Evolutionary conservation across 306 rosid genomes (phyloP), one percentile per base, ranked within the genome.

Genomic region (Erythrophleum fordii): DNA sequence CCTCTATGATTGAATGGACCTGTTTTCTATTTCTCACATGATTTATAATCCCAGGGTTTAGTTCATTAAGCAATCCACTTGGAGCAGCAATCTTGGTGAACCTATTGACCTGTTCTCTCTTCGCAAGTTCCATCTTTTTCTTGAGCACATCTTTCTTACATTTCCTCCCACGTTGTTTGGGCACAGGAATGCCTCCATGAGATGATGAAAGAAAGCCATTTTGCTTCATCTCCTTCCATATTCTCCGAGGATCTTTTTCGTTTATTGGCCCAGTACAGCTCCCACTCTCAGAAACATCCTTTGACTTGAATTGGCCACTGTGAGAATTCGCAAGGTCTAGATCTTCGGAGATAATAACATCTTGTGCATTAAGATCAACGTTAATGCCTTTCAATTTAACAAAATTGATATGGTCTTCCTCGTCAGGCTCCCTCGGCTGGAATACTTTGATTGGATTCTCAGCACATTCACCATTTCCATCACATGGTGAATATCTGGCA

Each of bases 21-120:
- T 95, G 97, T 67, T 92, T 95, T 70, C 89, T 86, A 75, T 95
- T 95, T 84, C 98, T 88, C 64, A 95, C 98, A 83, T 95, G 98
- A 85, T 95, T 95, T 80, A 95, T 95, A 70, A 95, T 95, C 84
- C 97, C 97, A 12, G 98, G 98, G 83, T 95, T 95, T 83, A 95
- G 81, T 31, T 87, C 97, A 80, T 84, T 91, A 58, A 95, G 89
- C 78, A 95, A 85, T 68, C 98, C 98, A 91, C 95, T 92, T 68
- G 98, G 98, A 86, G 98, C 97, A 61, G 97, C 98, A 73, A 92
- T 84, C 89, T 91, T 95, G 0, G 97, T 81, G 13, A 95, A 95
- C 84, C 88, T 84, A 81, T 78, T 92, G 42, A 92, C 89, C 83
- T 95, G 94, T 69, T 95, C 98, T 79, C 76, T 91, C 94, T 90